phyloP scores from a whole-genome alignment of 1,284 basidiomycete species.

The Malassezia pachydermatis region DNA sequence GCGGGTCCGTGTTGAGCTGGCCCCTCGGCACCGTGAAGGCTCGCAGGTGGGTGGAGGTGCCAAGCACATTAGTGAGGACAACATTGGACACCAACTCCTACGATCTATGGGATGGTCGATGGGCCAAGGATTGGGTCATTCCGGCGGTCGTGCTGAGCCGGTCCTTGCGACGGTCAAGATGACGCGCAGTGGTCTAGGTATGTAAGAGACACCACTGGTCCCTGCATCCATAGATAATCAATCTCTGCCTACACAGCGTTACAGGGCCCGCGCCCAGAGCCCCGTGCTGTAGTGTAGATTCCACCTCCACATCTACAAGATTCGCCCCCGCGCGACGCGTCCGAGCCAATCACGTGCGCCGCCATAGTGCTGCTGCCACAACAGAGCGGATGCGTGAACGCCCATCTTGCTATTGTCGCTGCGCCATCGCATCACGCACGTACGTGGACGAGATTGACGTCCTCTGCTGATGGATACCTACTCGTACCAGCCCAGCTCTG shows the following conservation, averaged over 20 bases:
- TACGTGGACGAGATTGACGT: no score
- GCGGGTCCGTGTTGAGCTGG: conserved; percentile 16
- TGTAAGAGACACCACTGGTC: neutral
- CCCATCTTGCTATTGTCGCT: neutral
- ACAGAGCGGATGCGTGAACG: neutral
- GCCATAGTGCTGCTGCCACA: neutral
- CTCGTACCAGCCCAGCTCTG: neutral
- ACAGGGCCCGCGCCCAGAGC: no score
- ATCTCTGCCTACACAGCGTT: no score
- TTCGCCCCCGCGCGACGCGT: neutral
- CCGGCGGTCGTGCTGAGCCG: conserved; percentile 37
- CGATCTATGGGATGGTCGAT: conserved; percentile 45
- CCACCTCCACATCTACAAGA: no score
- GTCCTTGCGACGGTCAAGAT: conserved; percentile 43
- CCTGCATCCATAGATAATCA: neutral
- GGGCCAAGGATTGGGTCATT: conserved; percentile 37
- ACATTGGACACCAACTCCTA: conserved; percentile 42
- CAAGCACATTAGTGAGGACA: conserved; percentile 40
- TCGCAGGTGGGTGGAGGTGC: conserved; percentile 41
- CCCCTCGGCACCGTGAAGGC: conserved; percentile 38
- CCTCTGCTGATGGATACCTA: neutral
- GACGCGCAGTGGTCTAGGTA: conserved; percentile 36
- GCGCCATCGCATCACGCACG: conserved; percentile 1
- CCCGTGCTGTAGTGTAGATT: no score
- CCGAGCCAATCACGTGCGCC: neutral